Base-by-base conservation (phyloP, 106 monocot genomes). In the Cymbidium sinense region DNA sequence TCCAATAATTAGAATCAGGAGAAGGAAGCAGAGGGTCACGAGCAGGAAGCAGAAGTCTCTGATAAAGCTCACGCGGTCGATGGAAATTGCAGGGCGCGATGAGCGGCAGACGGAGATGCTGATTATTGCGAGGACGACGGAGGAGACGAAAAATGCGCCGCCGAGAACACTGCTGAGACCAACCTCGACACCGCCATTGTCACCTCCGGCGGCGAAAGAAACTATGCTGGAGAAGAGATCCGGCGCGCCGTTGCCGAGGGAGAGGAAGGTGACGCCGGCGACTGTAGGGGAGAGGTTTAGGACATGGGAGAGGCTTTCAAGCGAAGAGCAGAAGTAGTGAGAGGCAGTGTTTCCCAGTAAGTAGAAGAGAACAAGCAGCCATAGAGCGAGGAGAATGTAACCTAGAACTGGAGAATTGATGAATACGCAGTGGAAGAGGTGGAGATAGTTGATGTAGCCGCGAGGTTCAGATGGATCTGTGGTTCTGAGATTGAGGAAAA, bases 151-250 rank as follows among this genome's bases (percentile, higher is more conserved):
- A n/a, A n/a, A n/a, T n/a, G n/a, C n/a, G n/a, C n/a, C n/a, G n/a
- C 91, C 88, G n/a, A 91, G 77, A 0, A 91, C 78, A 41, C 86
- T 82, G 77, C 83, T 91, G 64, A 91, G 75, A 25, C 88, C 88
- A 23, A 88, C 84, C 1, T 88, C 80, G 3, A 74, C 75, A 7
- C 64, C 64, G 27, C 64, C 64, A 0, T 86, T 75, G 3, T 65
- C 70, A 7, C 64, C 64, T 8, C 64, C 64, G 4, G n/a, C 78
- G 17, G 70, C 39, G 78, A 83, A 83, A 50, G 86, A 83, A 1
- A 78, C 70, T 29, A 83, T 25, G 70, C 55, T 86, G 13, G 85
- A 52, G 70, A 86, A 82, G 20, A 82, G 82, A 52, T 86, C 85
- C 15, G 85, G 79, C 5, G 83, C 86, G 15, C 83, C 86, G 62